Base-by-base conservation (phyloP, 2,329 filamentous ascomycete genomes). In the Hymenotorrendiella dingleyae region DNA sequence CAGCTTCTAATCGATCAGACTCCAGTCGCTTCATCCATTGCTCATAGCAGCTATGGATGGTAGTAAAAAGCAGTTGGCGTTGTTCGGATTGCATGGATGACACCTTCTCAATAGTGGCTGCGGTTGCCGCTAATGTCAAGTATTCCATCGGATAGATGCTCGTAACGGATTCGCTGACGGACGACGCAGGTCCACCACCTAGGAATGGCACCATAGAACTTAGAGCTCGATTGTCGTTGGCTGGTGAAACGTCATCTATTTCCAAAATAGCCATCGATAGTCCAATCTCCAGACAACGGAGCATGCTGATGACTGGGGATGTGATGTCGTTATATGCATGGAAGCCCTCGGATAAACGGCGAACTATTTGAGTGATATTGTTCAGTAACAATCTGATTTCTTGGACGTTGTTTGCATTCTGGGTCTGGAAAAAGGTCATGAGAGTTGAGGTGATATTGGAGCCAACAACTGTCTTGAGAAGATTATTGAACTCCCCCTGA, bases 261-360 rank as follows among this genome's bases (percentile, higher is more conserved):
- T 38, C 47, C 8, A 57, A 32, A 11, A 40, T 66, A 41, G 71
- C 74, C 27, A 94, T 64, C 1, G 78, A 82, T 23, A 94, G 64
- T 3, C 88, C 90, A 46, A 94, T 69, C 52, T 84, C 78, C 8
- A 97, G 68, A 53, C 86, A 86, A 45, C 84, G 80, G 32, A 97
- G 69, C 50, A 96, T 84, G 40, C 84, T 86, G 33, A 88, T 72
- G 9, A 88, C 74, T 4, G 88, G 90, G 33, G 77, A 72, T 0
- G 84, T 86, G 54, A 97, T 78, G 58, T 98, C 93, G 47, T 88
- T 86, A 56, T 96, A 97, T 11, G 80, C 80, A 28, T 80, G 75
- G 58, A 89, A 94, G 26, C 80, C 73, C 22, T 76, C 70, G 2
- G 72, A 74, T 6, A 98, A 72, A 33, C 90, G 78, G 41, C 74